These are phyloP conservation scores for Phytopythium vexans DNA, from an alignment of 352 stramenopile genomes.

Conservation along the genomic window DNA sequence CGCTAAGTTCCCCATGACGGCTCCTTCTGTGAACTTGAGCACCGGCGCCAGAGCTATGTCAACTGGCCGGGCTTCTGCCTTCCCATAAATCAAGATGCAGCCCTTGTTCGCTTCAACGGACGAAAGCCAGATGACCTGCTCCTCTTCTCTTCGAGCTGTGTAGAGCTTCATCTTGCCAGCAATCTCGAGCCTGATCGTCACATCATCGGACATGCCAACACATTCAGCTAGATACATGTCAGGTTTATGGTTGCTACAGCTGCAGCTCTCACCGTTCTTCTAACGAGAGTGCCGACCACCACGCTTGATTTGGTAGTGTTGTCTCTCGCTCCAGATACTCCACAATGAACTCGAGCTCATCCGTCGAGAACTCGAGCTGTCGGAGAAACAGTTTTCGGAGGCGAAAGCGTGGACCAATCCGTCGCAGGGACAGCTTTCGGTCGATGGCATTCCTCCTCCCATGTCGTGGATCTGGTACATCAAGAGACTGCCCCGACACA, in stretches of 20 bases:
- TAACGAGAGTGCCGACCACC: conserved; percentile 32
- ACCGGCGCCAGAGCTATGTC: conserved; percentile 20
- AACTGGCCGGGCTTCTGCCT: conserved; percentile 31
- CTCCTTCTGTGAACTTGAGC: conserved; percentile 34
- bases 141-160: conserved; percentile 28
- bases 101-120: conserved; percentile 30
- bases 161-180: conserved; percentile 35
- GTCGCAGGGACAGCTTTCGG: no score
- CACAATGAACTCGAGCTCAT: conserved; percentile 44
- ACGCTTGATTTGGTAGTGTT: conserved; percentile 31
- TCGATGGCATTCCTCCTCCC: no score
- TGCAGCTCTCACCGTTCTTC: conserved; percentile 22
- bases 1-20: conserved; percentile 33
- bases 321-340: conserved; percentile 40
- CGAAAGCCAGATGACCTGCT: conserved; percentile 34
- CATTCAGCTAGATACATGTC: not conserved
- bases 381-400: conserved; percentile 38
- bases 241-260: not conserved
- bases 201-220: not conserved
- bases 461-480: no score
- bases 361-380: conserved; percentile 31
- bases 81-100: conserved; percentile 41
- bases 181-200: conserved; percentile 23
- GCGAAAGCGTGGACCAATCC: conserved; percentile 35
- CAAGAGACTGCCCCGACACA: no score